A percentile compares a stretch with the other conserved stretches of the same genome.
Evolutionary conservation across 2,329 filamentous ascomycete genomes (phyloP).

Genomic region (Zymoseptoria brevis): DNA sequence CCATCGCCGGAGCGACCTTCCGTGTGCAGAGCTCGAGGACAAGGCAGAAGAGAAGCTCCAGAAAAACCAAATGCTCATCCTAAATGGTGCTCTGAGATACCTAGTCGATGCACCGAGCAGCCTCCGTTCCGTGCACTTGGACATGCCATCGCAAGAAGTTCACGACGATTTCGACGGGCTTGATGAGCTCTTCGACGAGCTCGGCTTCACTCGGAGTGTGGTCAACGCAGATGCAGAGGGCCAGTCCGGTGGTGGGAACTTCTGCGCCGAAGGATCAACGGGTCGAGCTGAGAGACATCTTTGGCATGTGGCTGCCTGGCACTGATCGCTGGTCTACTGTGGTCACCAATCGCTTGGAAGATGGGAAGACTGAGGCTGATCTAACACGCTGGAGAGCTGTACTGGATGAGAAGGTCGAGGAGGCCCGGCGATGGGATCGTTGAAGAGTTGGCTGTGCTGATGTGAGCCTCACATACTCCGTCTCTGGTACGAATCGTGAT

Average conservation of each 20-base stretch:
- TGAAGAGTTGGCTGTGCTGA: neutral
- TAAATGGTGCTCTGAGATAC: neutral
- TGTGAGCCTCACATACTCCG: too few species aligned
- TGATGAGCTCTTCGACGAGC: neutral
- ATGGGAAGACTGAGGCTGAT: neutral
- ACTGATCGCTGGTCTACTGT: neutral
- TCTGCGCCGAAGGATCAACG: neutral
- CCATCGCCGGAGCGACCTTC: neutral
- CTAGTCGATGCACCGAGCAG: neutral
- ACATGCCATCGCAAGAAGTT: neutral
- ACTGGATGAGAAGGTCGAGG: slow-evolving; percentile 1
- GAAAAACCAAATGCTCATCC: neutral
- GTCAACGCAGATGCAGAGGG: neutral
- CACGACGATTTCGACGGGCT: neutral
- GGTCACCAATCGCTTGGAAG: neutral
- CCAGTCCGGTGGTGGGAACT: neutral
- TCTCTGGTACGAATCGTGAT: too few species aligned
- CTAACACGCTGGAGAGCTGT: neutral
- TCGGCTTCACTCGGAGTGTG: neutral
- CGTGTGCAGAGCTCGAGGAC: neutral
- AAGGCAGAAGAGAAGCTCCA: neutral
- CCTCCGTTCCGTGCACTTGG: neutral
- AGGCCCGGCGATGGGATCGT: slow-evolving; percentile 1
- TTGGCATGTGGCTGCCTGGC: neutral
- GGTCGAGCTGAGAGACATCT: neutral